Evolutionary conservation across 2,329 filamentous ascomycete genomes (phyloP), one percentile per base, ranked within the genome.

Genomic region (Fusarium brachygibbosum): DNA sequence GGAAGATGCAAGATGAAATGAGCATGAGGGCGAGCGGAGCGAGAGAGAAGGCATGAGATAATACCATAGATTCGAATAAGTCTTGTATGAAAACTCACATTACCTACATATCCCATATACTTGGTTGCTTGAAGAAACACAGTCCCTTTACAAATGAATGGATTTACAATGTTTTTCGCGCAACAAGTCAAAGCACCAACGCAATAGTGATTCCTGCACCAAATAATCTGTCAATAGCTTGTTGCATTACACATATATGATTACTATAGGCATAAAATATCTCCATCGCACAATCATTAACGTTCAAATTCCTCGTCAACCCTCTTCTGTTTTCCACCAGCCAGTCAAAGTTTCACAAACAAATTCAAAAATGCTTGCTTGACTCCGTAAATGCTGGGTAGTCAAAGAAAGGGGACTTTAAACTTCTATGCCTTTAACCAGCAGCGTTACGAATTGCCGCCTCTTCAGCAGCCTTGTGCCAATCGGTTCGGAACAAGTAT

Each of bases 381-480:
- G 25, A 25, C 62, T 52, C 52, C 25, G 10, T 21, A 11, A 28
- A 46, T 41, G 34, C 21, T 16, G 6, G 11, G 5, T 11, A 10
- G 19, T 21, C 34, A 13, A n/a, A 45, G 12, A 3, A 12, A 50
- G 16, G 17, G n/a, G 28, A 29, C 13, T 34, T 6, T 9, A 16
- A n/a, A n/a, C 11, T 13, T 28, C 11, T 16, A 25, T 23, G 6
- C 34, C 13, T 17, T 25, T 72, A 85, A 40, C 80, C 82, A 37
- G 80, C 78, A 6, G 80, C 81, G 57, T 88, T 88, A 61, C 86
- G 80, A 51, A 76, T 71, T 49, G 85, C 85, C 3, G 86, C 86
- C 68, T 89, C 87, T 12, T 76, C 79, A 2, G 83, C 86, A 1
- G 85, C 85, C 49, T 80, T 77, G 45, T 87, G 77, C 86, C 86